Base-by-base conservation (phyloP, 352 stramenopile genomes). In the Sclerospora graminicola region DNA sequence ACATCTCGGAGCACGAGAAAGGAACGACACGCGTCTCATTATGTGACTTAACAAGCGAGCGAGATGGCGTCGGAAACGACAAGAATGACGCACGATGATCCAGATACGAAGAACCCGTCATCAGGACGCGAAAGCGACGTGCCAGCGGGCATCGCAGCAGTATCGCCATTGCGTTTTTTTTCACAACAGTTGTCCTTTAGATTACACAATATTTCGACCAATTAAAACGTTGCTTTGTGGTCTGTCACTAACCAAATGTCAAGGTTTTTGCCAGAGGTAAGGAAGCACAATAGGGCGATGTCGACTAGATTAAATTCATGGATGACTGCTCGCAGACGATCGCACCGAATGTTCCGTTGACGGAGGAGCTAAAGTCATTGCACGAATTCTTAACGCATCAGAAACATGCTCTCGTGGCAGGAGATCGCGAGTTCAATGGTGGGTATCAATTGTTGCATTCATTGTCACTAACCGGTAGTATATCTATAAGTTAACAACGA, bases 1-100 rank as follows among this genome's bases (percentile, higher is more conserved):
- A 90, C 79, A 90, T 87, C 28, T 87, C 69, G 20, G 73, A 58
- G 33, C 57, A 68, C 24, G 73, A 77, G 56, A 88, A 90, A 14
- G 79, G 79, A 44, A 90, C 79, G 36, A 88, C 43, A 23, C 75
- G 74, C 35, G 58, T 81, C 60, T 90, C 79, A 2, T 44, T 60
- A 52, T 90, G 79, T 34, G 62, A 84, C 54, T 88, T 88, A 43
- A 72, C 56, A 28, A 88, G 63, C 39, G 68, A 52, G 16, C 62
- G 46, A 2, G 62, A 72, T 11, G 72, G 59, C 19, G 63, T 69
- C 46, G 63, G 52, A 40, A 85, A 83, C 34, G 63, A 78, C 45
- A 85, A 79, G 57, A 85, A 83, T 14, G 54, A 31, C 10, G 53
- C 53, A 32, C 57, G 48, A 9, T 39, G 50, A 8, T 33, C 5